phyloP scores from a whole-genome alignment of 306 rosid genomes.

The Begonia fuchsioides region DNA sequence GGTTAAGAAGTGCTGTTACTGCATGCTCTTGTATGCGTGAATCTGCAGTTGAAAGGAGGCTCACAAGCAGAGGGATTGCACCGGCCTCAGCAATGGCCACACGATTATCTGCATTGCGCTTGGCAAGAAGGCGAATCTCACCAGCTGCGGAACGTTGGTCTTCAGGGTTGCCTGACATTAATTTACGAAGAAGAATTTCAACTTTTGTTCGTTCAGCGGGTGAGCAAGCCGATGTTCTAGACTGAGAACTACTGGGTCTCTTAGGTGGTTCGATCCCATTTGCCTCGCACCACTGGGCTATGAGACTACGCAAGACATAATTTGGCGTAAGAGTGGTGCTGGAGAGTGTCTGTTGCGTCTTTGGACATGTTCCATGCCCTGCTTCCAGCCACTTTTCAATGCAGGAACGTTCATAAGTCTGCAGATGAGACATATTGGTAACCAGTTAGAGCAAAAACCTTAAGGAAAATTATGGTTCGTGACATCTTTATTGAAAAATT shows the following conservation, averaged over 20 bases:
- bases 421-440: conserved; percentile 7
- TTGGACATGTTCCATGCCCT: conserved; percentile 76
- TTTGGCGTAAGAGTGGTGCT: conserved; percentile 67
- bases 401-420: conserved; percentile 83
- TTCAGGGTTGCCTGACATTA: conserved; percentile 55
- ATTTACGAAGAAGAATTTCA: conserved; percentile 53
- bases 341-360: conserved; percentile 61
- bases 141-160: conserved; percentile 84
- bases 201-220: conserved; percentile 74
- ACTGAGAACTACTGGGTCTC: conserved; percentile 51
- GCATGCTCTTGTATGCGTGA: conserved; percentile 97
- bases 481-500: too few species aligned
- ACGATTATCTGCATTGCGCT: conserved; percentile 93
- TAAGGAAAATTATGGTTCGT: too few species aligned
- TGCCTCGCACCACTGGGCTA: conserved; percentile 93
- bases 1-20: conserved; percentile 94
- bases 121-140: conserved; percentile 95
- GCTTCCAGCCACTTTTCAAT: conserved; percentile 80
- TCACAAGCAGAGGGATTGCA: conserved; percentile 81
- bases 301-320: conserved; percentile 78
- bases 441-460: too few species aligned
- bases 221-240: conserved; percentile 63
- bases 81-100: conserved; percentile 99
- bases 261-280: conserved; percentile 94
- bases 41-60: conserved; percentile 60